Conservation (phyloP, 2,329 filamentous ascomycete species). For the Epichloe amarillans region DNA sequence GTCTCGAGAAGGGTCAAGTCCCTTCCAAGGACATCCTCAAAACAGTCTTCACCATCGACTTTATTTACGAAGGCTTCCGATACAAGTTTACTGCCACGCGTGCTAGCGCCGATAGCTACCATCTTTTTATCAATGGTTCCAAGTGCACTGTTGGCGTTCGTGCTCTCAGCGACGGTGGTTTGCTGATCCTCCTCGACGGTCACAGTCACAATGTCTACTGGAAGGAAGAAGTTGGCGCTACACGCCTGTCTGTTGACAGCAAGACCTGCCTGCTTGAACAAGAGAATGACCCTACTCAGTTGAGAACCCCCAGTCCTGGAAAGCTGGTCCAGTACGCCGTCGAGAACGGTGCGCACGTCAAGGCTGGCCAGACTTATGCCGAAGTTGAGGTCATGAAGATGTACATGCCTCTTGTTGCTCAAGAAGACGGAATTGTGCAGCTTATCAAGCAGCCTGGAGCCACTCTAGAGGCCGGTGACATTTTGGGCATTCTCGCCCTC, state of each 20-base stretch:
- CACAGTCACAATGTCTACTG: constrained; percentile 98
- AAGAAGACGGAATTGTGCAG: constrained; percentile 92
- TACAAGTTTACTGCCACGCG: constrained; percentile 98
- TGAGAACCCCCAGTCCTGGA: constrained; percentile 85
- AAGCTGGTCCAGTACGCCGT: constrained; percentile 98
- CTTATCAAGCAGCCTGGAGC: constrained; percentile 98
- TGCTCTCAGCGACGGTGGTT: constrained; percentile 82
- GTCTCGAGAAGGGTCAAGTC: constrained; percentile 93
- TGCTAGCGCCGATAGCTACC: constrained; percentile 86
- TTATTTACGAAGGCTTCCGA: constrained; percentile 91
- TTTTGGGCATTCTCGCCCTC: constrained; percentile 89
- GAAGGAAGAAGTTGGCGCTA: constrained; percentile 97
- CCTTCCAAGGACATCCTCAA: constrained; percentile 93
- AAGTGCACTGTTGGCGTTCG: constrained; percentile 90
- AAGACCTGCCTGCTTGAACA: constrained; percentile 97
- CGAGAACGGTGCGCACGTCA: constrained; percentile 87
- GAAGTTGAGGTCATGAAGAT: constrained; percentile 99
- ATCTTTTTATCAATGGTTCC: constrained; percentile 97
- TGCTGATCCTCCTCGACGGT: constrained; percentile 79
- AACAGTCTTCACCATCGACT: constrained; percentile 94
- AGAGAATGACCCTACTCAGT: constrained; percentile 96
- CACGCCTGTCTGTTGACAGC: constrained; percentile 88
- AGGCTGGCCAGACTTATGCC: constrained; percentile 82
- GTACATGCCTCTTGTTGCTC: constrained; percentile 96
- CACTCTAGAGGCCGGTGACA: constrained; percentile 95